A percentile compares a stretch with the other conserved stretches of the same genome.
Conservation (phyloP, 306 rosid genomes). For the Mucuna pruriens region DNA sequence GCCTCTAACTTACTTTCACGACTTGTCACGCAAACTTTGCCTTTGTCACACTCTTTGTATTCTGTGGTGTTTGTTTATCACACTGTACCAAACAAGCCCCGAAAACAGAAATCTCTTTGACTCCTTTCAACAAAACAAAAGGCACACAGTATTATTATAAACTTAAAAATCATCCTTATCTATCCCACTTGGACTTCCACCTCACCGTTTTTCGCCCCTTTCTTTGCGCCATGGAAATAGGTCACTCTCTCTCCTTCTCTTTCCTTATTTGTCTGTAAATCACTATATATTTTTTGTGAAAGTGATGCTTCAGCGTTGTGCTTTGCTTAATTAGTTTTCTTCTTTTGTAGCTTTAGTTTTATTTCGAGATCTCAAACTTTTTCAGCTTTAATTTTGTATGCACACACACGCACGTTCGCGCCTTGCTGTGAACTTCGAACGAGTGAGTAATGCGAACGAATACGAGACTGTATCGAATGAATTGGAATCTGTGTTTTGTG, state of each 20-base stretch:
- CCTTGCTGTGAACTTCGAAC: background rate
- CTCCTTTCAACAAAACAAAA: conserved; percentile 18
- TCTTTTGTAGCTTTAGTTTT: too few relatives aligned
- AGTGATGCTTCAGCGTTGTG: too few relatives aligned
- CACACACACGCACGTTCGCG: background rate
- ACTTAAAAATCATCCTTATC: background rate
- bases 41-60: background rate
- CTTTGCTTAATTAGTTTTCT: too few relatives aligned
- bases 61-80: too few relatives aligned
- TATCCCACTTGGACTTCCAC: conserved; percentile 80
- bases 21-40: background rate
- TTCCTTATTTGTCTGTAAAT: conserved; percentile 33
- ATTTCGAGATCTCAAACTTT: too few relatives aligned
- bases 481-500: background rate
- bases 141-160: too few relatives aligned
- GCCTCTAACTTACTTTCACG: background rate
- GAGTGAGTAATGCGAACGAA: too few relatives aligned
- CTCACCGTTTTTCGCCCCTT: conserved; percentile 51
- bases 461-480: background rate
- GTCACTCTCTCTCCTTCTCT: conserved; percentile 52
- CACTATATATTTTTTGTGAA: conserved; percentile 16
- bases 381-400: too few relatives aligned
- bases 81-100: conserved; percentile 1
- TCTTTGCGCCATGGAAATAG: conserved; percentile 61
- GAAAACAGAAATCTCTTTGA: conserved; percentile 6